Evolutionary conservation across 257 asterid genomes (phyloP).

Genomic region (Lithospermum erythrorhizon): DNA sequence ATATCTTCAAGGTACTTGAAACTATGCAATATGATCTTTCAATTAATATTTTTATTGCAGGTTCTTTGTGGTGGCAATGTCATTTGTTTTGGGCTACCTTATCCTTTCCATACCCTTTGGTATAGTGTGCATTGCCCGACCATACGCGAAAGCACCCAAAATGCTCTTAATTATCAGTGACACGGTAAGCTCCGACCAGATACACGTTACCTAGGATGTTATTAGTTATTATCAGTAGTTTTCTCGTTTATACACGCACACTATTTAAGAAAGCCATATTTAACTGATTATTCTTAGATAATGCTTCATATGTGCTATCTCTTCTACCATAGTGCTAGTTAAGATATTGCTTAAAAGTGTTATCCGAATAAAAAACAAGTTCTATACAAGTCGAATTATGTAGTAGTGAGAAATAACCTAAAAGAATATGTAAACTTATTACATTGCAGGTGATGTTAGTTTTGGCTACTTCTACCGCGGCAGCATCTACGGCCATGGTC

Average conservation of each 20-base stretch:
- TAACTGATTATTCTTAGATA: too few species aligned
- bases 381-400: too few species aligned
- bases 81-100: constrained; percentile 46
- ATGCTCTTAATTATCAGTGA: constrained; percentile 30
- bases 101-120: constrained; percentile 64
- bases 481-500: constrained; percentile 57
- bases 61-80: constrained; percentile 58
- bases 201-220: too few species aligned
- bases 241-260: too few species aligned
- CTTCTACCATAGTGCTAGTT: too few species aligned
- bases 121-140: constrained; percentile 40
- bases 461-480: constrained; percentile 47
- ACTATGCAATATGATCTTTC: neutral
- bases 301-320: too few species aligned
- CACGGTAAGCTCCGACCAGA: constrained; percentile 36
- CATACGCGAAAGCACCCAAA: constrained; percentile 27
- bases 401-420: too few species aligned
- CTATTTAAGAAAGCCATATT: too few species aligned
- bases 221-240: too few species aligned
- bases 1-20: neutral
- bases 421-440: neutral
- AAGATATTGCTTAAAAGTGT: too few species aligned
- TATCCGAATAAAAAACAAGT: too few species aligned
- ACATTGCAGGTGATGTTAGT: constrained; percentile 34
- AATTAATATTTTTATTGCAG: constrained; percentile 19